These are phyloP conservation scores for Mrakiaceae sp. DNA, from an alignment of 1,284 basidiomycete species.

Conservation along the genomic window DNA sequence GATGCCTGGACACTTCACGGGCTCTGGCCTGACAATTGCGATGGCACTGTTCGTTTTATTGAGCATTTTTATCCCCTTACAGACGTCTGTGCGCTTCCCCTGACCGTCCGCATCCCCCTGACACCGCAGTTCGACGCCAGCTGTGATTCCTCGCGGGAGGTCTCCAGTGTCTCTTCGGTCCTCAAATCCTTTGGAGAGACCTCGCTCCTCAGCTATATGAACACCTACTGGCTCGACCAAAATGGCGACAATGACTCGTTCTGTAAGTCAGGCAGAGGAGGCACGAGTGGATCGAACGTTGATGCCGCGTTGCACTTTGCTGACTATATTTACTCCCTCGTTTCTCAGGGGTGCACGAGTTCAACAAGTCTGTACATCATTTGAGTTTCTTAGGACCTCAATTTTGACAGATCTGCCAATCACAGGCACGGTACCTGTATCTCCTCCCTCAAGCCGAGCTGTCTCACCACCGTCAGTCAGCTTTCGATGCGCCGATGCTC, in stretches of 20 bases:
- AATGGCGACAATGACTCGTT: slow-evolving; percentile 28
- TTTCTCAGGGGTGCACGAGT: slow-evolving; percentile 20
- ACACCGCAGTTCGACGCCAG: slow-evolving; percentile 17
- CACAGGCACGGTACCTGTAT: slow-evolving; percentile 29
- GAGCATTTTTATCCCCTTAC: neutral
- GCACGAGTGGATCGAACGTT: too few species aligned
- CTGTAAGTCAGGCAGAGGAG: slow-evolving; percentile 19
- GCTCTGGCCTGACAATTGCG: slow-evolving; percentile 45
- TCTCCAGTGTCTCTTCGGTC: slow-evolving; percentile 48
- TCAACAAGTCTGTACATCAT: slow-evolving; percentile 16
- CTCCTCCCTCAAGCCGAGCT: slow-evolving; percentile 18
- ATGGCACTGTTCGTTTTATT: slow-evolving; percentile 32
- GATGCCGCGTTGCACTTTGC: slow-evolving; percentile 18
- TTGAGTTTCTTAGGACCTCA: too few species aligned
- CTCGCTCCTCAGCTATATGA: slow-evolving; percentile 55
- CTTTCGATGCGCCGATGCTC: too few species aligned
- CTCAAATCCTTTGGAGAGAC: slow-evolving; percentile 48
- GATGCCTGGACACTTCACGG: slow-evolving; percentile 22
- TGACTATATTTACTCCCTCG: neutral
- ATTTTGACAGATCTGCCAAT: too few species aligned
- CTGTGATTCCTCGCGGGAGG: slow-evolving; percentile 54
- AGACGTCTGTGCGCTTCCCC: neutral
- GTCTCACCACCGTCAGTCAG: slow-evolving; percentile 1
- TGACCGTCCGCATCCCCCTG: neutral
- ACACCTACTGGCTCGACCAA: slow-evolving; percentile 32